These are phyloP conservation scores for Mrakia gelida DNA, from an alignment of 768 basidiomycete genomes.

Conservation along the genomic window DNA sequence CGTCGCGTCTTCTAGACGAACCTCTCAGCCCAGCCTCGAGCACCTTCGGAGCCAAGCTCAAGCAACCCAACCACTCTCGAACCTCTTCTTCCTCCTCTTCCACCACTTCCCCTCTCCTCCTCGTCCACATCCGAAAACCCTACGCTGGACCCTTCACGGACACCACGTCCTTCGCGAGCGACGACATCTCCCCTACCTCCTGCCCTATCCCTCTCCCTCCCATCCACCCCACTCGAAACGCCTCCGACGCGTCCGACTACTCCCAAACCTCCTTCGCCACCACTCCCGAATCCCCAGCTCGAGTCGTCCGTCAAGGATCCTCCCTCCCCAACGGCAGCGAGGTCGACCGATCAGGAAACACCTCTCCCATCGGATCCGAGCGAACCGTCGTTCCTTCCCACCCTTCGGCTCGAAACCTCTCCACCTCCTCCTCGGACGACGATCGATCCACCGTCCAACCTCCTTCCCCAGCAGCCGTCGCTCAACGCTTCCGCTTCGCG, in stretches of 20 bases:
- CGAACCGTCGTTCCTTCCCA: background rate
- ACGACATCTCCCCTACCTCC: slow-evolving; percentile 26
- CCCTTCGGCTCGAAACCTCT: background rate
- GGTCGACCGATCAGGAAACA: background rate
- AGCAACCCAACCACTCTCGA: background rate
- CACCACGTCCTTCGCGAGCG: background rate
- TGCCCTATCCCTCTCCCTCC: slow-evolving; percentile 13
- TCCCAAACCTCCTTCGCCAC: background rate
- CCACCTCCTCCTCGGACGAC: background rate
- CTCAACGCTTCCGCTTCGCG: background rate
- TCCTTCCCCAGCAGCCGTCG: background rate
- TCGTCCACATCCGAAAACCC: slow-evolving; percentile 18
- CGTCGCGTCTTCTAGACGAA: background rate
- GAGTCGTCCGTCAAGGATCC: background rate
- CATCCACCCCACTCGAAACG: slow-evolving; percentile 3
- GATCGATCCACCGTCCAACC: background rate
- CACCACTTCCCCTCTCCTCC: background rate
- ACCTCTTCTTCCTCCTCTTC: background rate
- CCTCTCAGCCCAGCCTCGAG: background rate
- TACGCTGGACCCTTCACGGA: slow-evolving; percentile 18
- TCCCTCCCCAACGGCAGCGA: background rate
- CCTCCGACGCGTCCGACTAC: slow-evolving; percentile 4
- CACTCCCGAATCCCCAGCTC: background rate
- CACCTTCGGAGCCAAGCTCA: background rate
- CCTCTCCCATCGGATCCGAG: slow-evolving; percentile 9